Evolutionary conservation across 2,329 filamentous ascomycete species (phyloP).

Genomic region (Aureobasidium namibiae): DNA sequence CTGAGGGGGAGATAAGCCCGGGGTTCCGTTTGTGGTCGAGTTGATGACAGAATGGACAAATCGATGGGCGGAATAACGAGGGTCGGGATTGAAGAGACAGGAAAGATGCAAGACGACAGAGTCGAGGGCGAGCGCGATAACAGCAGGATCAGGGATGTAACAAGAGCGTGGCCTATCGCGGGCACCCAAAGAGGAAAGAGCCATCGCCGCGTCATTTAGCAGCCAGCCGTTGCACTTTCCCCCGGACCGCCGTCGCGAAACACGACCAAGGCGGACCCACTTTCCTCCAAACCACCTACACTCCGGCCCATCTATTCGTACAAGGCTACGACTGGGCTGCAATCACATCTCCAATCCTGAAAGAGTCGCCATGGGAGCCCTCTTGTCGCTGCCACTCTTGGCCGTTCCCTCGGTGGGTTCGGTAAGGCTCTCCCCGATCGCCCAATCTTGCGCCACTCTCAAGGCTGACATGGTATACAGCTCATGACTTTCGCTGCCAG

Average conservation of each 20-base stretch:
- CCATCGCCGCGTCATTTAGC: not conserved
- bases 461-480: slow-evolving; percentile 35
- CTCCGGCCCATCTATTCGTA: too few relatives aligned
- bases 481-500: slow-evolving; percentile 71
- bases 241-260: not conserved
- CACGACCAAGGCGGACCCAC: not conserved
- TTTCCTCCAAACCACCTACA: not conserved
- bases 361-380: slow-evolving; percentile 64
- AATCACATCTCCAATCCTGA: not conserved
- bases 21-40: not conserved
- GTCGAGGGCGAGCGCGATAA: not conserved
- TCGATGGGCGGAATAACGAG: not conserved
- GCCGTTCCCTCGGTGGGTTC: slow-evolving; percentile 79
- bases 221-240: not conserved
- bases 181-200: not conserved
- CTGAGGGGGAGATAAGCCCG: not conserved
- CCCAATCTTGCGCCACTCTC: slow-evolving; percentile 15
- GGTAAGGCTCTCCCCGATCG: slow-evolving; percentile 46
- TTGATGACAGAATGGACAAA: not conserved
- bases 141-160: not conserved
- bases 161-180: not conserved
- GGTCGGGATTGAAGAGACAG: not conserved
- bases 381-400: slow-evolving; percentile 82
- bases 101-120: not conserved
- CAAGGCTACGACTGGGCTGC: not conserved